These are phyloP conservation scores for Komagataella populi DNA, from an alignment of 805 yeast species.

Conservation along the genomic window DNA sequence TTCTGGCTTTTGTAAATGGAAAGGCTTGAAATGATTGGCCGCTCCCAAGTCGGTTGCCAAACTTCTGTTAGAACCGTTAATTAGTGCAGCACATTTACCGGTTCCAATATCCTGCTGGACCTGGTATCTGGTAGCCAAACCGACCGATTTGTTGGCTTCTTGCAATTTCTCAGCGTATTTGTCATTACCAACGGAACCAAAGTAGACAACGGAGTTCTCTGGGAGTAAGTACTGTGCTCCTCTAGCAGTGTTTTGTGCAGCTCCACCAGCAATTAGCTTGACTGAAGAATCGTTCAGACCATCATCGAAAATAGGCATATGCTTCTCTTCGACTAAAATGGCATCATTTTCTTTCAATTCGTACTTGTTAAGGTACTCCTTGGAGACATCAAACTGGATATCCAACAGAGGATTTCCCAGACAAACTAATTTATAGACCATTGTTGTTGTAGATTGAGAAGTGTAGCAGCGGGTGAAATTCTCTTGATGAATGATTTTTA, in stretches of 20 bases:
- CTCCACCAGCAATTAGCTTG: constrained; percentile 91
- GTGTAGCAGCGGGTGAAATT: background rate
- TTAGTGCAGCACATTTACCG: constrained; percentile 96
- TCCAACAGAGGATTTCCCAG: constrained; percentile 85
- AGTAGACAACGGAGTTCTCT: constrained; percentile 69
- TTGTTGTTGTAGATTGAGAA: constrained; percentile 7
- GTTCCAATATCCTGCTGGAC: constrained; percentile 68
- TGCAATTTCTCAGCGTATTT: constrained; percentile 67
- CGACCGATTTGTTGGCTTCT: constrained; percentile 79
- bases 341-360: constrained; percentile 86
- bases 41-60: constrained; percentile 95
- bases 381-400: constrained; percentile 63
- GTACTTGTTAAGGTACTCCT: constrained; percentile 66
- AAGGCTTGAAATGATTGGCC: constrained; percentile 90
- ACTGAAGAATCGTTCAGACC: constrained; percentile 47
- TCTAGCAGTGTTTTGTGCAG: constrained; percentile 98
- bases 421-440: constrained; percentile 64
- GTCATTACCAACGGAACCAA: constrained; percentile 95
- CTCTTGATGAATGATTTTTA: background rate
- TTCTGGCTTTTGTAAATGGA: constrained; percentile 77
- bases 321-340: constrained; percentile 70
- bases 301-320: constrained; percentile 78
- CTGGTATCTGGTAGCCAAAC: constrained; percentile 78
- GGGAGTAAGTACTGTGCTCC: constrained; percentile 94
- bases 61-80: constrained; percentile 75